A percentile compares a stretch with the other conserved stretches of the same genome.
Evolutionary conservation across 768 basidiomycete species (phyloP).

Genomic region (Grammothele lineata): DNA sequence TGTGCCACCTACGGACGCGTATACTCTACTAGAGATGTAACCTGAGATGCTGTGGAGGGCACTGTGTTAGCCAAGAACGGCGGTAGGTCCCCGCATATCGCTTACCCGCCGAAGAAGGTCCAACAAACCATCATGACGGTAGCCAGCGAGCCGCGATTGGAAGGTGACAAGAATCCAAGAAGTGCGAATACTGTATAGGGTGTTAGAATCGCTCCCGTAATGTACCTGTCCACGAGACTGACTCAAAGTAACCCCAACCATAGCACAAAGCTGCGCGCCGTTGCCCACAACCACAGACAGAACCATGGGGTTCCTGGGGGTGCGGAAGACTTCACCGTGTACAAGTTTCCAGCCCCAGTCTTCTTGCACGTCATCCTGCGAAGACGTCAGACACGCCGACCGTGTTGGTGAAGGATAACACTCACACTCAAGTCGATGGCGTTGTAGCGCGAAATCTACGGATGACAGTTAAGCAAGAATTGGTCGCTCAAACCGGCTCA

Average conservation of each 20-base stretch:
- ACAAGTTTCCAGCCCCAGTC: conserved; percentile 99
- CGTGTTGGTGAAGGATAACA: background rate
- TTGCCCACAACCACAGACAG: conserved; percentile 89
- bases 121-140: conserved; percentile 94
- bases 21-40: conserved; percentile 82
- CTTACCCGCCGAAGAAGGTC: conserved; percentile 86
- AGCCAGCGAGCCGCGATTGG: conserved; percentile 90
- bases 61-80: conserved; percentile 1
- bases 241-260: conserved; percentile 88
- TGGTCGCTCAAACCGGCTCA: background rate
- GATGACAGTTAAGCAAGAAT: background rate
- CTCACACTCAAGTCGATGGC: conserved; percentile 85
- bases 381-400: background rate
- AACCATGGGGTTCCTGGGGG: conserved; percentile 70
- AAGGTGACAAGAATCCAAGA: conserved; percentile 90
- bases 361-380: conserved; percentile 91
- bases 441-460: conserved; percentile 90
- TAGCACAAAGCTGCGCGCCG: conserved; percentile 78
- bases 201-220: too few relatives aligned
- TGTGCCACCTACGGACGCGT: conserved; percentile 73
- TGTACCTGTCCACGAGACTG: conserved; percentile 6
- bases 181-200: conserved; percentile 72
- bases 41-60: conserved; percentile 66
- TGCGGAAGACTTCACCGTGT: conserved; percentile 93
- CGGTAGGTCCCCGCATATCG: background rate